These are phyloP conservation scores for Debaryomyces prosopidis DNA, from an alignment of 805 yeast genomes.

Conservation along the genomic window DNA sequence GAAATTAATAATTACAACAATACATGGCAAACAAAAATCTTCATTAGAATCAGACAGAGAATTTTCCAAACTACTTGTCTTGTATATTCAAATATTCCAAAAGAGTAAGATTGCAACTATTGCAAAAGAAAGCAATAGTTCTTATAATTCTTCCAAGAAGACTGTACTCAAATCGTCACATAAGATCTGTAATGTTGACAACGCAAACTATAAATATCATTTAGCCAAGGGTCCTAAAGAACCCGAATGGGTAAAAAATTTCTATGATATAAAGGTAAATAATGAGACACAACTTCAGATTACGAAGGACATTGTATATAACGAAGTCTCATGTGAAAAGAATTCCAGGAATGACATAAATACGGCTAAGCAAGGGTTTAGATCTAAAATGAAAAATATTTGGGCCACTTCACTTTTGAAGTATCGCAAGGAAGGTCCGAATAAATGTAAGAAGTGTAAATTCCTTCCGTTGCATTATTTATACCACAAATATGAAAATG, in stretches of 20 bases:
- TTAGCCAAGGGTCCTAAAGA: slow-evolving; percentile 4
- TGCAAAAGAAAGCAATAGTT: neutral
- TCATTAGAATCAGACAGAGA: neutral
- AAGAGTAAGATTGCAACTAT: neutral
- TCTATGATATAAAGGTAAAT: slow-evolving; percentile 1
- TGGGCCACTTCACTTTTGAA: no score
- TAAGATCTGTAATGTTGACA: neutral
- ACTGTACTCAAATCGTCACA: slow-evolving; percentile 4
- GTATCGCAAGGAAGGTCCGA: neutral
- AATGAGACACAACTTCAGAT: neutral
- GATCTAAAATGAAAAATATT: no score
- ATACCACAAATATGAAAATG: slow-evolving; percentile 2
- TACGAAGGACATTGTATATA: neutral
- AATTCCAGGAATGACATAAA: neutral
- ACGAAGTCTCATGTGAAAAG: neutral
- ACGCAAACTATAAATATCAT: slow-evolving; percentile 6
- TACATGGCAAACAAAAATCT: neutral
- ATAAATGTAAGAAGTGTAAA: slow-evolving; percentile 2
- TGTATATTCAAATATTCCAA: neutral
- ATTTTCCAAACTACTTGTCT: neutral
- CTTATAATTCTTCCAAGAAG: neutral
- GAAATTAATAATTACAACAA: neutral
- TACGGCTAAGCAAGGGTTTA: no score
- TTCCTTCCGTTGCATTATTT: slow-evolving; percentile 4
- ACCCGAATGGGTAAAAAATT: slow-evolving; percentile 7